Evolutionary conservation across 2,329 filamentous ascomycete species (phyloP).

Genomic region (Aureobasidium subglaciale): DNA sequence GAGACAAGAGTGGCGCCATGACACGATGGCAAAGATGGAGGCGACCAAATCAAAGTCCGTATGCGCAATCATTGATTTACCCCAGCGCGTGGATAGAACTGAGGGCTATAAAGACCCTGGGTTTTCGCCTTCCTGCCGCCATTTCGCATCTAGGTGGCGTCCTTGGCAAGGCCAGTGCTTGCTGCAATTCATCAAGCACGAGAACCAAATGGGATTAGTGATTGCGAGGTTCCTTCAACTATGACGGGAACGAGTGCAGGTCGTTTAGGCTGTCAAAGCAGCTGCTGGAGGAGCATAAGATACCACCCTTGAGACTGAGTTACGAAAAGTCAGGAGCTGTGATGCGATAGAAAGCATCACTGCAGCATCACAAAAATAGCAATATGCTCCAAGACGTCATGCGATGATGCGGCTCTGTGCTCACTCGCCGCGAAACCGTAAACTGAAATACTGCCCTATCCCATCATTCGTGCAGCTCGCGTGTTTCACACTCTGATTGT

Average conservation of each 20-base stretch:
- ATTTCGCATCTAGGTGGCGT: constrained; percentile 12
- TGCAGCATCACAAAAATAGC: neutral
- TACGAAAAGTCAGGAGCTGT: no score
- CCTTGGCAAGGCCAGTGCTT: constrained; percentile 9
- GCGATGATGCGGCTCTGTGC: no score
- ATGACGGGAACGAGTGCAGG: neutral
- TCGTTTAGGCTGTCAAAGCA: neutral
- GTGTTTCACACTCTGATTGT: neutral
- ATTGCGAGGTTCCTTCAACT: neutral
- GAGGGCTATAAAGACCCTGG: constrained; percentile 1
- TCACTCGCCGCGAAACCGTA: no score
- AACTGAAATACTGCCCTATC: no score
- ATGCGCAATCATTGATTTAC: neutral
- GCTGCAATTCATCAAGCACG: neutral
- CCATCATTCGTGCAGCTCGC: no score
- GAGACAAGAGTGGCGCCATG: neutral
- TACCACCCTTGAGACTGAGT: no score
- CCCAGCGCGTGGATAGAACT: neutral
- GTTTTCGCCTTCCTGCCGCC: no score
- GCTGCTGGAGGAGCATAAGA: neutral
- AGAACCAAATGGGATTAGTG: neutral
- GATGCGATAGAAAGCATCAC: no score
- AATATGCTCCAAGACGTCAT: neutral
- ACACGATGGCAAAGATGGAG: neutral
- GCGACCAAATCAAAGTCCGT: neutral